phyloP scores from a whole-genome alignment of 2,329 filamentous ascomycete species.

The Plenodomus biglobosus region DNA sequence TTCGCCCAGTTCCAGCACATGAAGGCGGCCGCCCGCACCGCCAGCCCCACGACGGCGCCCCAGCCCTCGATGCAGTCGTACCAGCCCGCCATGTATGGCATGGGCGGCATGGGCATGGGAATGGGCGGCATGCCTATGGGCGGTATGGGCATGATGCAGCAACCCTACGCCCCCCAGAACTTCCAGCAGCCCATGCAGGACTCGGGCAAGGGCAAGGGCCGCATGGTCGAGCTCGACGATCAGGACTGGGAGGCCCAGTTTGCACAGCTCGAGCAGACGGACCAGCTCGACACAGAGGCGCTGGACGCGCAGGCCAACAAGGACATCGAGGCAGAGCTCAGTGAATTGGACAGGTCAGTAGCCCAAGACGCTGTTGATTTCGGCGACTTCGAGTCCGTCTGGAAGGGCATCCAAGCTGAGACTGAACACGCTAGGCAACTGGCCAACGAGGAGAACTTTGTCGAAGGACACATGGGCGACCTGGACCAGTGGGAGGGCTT shows the following conservation, averaged over 20 bases:
- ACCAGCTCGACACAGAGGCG: slow-evolving; percentile 51
- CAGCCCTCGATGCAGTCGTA: slow-evolving; percentile 53
- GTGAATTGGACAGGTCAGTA: slow-evolving; percentile 85
- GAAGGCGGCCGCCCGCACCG: slow-evolving; percentile 59
- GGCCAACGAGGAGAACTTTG: slow-evolving; percentile 65
- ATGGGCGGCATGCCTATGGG: slow-evolving; percentile 61
- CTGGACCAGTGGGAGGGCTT: slow-evolving; percentile 79
- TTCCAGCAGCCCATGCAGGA: slow-evolving; percentile 51
- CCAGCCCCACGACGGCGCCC: slow-evolving; percentile 56
- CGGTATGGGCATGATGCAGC: slow-evolving; percentile 51
- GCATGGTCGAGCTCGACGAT: slow-evolving; percentile 89
- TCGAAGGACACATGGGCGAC: slow-evolving; percentile 67
- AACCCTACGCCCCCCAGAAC: slow-evolving; percentile 47
- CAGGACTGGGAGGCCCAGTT: slow-evolving; percentile 96
- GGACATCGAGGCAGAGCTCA: slow-evolving; percentile 81
- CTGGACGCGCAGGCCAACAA: slow-evolving; percentile 66
- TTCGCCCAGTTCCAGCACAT: slow-evolving; percentile 81
- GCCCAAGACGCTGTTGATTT: slow-evolving; percentile 76
- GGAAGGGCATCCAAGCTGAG: slow-evolving; percentile 79
- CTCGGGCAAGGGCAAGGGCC: slow-evolving; percentile 75
- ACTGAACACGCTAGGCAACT: slow-evolving; percentile 69
- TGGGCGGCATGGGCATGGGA: slow-evolving; percentile 44
- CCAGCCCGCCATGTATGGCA: slow-evolving; percentile 55
- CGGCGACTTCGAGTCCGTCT: slow-evolving; percentile 90
- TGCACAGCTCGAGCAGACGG: slow-evolving; percentile 75